Percentiles rank a stretch among this genome's conserved stretches.
phyloP scores from a whole-genome alignment of 352 stramenopile genomes.

The Globisporangium nodosum region DNA sequence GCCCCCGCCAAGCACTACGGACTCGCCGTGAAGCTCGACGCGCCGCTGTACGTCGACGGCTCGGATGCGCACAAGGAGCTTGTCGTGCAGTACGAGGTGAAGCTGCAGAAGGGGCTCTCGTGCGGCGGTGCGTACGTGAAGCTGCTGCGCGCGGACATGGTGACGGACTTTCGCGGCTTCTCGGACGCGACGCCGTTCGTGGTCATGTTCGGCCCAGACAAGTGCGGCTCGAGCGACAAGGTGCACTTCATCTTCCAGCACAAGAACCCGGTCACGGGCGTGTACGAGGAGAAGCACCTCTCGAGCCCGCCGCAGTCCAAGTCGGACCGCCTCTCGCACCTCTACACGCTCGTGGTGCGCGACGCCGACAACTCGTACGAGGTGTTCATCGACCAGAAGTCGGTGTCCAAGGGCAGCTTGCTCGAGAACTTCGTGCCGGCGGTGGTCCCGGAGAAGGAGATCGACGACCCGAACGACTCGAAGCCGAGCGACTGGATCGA shows the following conservation, averaged over 20 bases:
- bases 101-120: slow-evolving; percentile 86
- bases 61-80: slow-evolving; percentile 72
- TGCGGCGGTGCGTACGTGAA: slow-evolving; percentile 95
- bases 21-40: slow-evolving; percentile 63
- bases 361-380: slow-evolving; percentile 88
- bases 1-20: slow-evolving; percentile 74
- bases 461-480: slow-evolving; percentile 88
- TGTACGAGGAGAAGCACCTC: slow-evolving; percentile 94
- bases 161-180: slow-evolving; percentile 54
- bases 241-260: slow-evolving; percentile 95
- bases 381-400: slow-evolving; percentile 88
- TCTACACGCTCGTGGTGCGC: slow-evolving; percentile 91
- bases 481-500: slow-evolving; percentile 94
- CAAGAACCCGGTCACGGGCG: slow-evolving; percentile 87
- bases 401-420: slow-evolving; percentile 77
- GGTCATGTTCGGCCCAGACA: slow-evolving; percentile 96
- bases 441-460: slow-evolving; percentile 86
- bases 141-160: slow-evolving; percentile 69
- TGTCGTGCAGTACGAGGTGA: slow-evolving; percentile 94
- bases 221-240: slow-evolving; percentile 92
- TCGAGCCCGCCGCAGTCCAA: slow-evolving; percentile 69
- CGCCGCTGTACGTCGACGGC: slow-evolving; percentile 63
- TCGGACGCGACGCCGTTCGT: slow-evolving; percentile 87
- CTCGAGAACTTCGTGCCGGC: slow-evolving; percentile 80
- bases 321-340: slow-evolving; percentile 81